Conservation (phyloP, 2,329 filamentous ascomycete species). For the Fusarium buharicum region DNA sequence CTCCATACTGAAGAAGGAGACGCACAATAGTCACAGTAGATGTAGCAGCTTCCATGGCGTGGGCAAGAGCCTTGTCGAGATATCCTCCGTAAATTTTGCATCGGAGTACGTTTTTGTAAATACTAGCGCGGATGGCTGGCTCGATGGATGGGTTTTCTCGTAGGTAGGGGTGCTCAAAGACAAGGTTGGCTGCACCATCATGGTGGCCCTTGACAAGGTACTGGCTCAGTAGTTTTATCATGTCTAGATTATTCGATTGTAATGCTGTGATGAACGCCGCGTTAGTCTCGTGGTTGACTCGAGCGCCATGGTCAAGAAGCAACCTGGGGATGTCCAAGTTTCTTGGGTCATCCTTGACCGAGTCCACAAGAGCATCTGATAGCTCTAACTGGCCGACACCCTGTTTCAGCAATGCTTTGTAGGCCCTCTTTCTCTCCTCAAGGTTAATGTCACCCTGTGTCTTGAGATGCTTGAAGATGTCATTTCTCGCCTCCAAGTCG, state of each 20-base stretch:
- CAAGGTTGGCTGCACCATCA: neutral
- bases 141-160: neutral
- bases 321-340: slow-evolving; percentile 2
- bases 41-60: neutral
- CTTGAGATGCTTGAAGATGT: slow-evolving; percentile 1
- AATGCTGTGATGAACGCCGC: neutral
- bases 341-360: neutral
- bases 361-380: slow-evolving; percentile 2
- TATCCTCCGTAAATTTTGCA: neutral
- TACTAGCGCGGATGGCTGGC: neutral
- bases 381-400: neutral
- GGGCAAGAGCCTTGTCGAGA: slow-evolving; percentile 4
- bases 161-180: slow-evolving; percentile 10
- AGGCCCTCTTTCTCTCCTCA: neutral
- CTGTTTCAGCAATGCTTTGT: neutral
- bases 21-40: neutral
- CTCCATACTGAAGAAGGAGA: slow-evolving; percentile 14
- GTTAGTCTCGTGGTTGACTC: neutral
- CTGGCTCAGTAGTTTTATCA: neutral
- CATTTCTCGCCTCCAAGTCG: neutral
- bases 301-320: slow-evolving; percentile 3
- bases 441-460: neutral
- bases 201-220: slow-evolving; percentile 3
- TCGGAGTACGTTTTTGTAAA: slow-evolving; percentile 8
- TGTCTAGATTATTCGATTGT: neutral